Base-by-base conservation (phyloP, 345 rosid species). In the Eucalyptus caleyi region DNA sequence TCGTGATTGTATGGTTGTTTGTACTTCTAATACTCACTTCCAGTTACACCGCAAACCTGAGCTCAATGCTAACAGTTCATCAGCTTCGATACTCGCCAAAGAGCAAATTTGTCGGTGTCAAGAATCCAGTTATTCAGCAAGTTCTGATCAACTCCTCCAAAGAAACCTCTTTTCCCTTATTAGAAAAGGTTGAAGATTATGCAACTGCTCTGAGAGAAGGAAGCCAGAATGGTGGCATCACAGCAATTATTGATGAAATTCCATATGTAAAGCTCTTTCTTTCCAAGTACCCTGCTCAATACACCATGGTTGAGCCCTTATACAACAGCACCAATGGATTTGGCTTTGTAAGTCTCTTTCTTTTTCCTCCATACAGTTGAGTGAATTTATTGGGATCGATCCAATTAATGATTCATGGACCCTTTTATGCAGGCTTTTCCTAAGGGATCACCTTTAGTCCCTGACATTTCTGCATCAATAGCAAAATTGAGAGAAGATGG, bases 21-120 rank as follows among this genome's bases (percentile, higher is more conserved):
- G 92, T 91, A 45, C 93, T 94, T 24, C 93, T 95, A 12, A 93
- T 94, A 83, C 50, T 95, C 15, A 89, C 94, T 9, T 88, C 94
- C 67, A 94, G 95, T 87, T 95, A 95, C 82, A 93, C 94, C 4
- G 95, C 96, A 59, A 94, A 92, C 47, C 90, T 96, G 24, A 88
- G 95, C 44, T 92, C 95, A 32, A 87, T 93, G 88, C 56, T 94
- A 86, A 95, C 96, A 8, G 92, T 96, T 1, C 91, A 93, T 54
- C 92, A 89, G 51, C 72, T 95, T 88, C 89, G 90, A 54, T 4
- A 1, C 77, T 67, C 8, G 3, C 94, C 93, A 6, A 53, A 92
- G 13, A 15, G 87, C 12, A 12, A n/a, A 7, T 80, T 54, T 44
- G 81, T 88, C 16, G 18, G 72, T 9, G 62, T 87, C 45, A 42